Base-by-base conservation (phyloP, 306 rosid genomes). In the Medicago arabica region DNA sequence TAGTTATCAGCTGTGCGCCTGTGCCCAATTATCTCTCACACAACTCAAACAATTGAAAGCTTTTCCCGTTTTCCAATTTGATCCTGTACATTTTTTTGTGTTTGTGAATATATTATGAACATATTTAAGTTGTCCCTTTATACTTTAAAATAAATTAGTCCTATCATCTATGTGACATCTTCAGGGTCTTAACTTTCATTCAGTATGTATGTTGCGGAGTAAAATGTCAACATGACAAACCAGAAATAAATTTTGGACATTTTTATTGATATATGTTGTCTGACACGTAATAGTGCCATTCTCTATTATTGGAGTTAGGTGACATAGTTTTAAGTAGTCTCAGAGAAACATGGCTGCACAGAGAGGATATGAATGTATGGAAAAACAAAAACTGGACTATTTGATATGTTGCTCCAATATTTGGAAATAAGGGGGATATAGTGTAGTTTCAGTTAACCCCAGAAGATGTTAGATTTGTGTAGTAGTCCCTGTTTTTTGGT, bases 181-280 rank as follows among this genome's bases (percentile, higher is more conserved):
- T 66, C 67, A 60, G 25, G 49, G 38, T 51, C 58, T 21, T 74
- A 34, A 41, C 60, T 44, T 69, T 69, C 74, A 18, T 61, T 78
- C 21, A 28, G 38, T 38, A 43, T 74, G 58, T 39, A 4, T 78
- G 28, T 8, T 69, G 68, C 4, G 16, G 17, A 49, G 40, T 67
- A 71, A 60, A 54, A 19, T 70, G 50, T 54, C 12, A 43, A 54
- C 44, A 31, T 15, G 1, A 61, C 43, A 61, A 31, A 15, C 44
- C 67, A 31, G 19, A 61, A 31, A 31, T 61, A 7, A 31, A 31
- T 31, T 31, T 31, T 31, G 44, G 67, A 61, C 43, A 61, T 31
- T 61, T 61, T 61, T 61, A 31, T 31, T 15, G 19, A 61, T 61
- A 28, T 14, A 31, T 61, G 49, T 38, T 57, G 44, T 36, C 16